phyloP scores from a whole-genome alignment of 2,329 filamentous ascomycete genomes.

The Fusarium annulatum region DNA sequence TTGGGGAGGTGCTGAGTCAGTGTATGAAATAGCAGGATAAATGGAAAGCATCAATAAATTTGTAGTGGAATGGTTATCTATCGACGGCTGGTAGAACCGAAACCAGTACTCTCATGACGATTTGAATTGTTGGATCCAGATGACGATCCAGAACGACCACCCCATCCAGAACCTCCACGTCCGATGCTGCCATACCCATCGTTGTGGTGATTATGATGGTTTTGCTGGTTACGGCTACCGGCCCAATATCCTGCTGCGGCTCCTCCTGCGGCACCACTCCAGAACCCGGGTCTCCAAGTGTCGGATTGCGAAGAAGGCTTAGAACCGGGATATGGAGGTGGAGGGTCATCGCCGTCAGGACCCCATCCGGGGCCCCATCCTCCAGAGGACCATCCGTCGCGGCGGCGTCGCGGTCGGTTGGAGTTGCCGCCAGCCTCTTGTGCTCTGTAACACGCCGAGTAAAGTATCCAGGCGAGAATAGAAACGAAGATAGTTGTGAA shows the following conservation, averaged over 20 bases:
- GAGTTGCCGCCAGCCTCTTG: conserved; percentile 18
- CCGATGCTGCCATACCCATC: conserved; percentile 50
- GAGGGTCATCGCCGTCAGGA: conserved; percentile 62
- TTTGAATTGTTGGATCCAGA: conserved; percentile 55
- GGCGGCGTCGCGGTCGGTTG: conserved; percentile 24
- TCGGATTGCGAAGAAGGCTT: conserved; percentile 52
- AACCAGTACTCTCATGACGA: conserved; percentile 76
- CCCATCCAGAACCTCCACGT: conserved; percentile 49
- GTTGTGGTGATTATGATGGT: conserved; percentile 43
- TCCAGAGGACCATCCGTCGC: conserved; percentile 49
- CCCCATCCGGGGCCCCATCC: conserved; percentile 54
- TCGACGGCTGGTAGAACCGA: conserved; percentile 74
- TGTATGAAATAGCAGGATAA: conserved; percentile 44
- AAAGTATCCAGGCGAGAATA: conserved; percentile 71
- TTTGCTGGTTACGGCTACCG: conserved; percentile 57
- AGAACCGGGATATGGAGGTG: conserved; percentile 58
- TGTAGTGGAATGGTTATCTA: conserved; percentile 43
- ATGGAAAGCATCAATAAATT: conserved; percentile 36
- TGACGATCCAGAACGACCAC: conserved; percentile 45
- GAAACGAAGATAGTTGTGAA: conserved; percentile 73
- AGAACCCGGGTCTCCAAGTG: conserved; percentile 79
- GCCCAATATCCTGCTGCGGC: conserved; percentile 76
- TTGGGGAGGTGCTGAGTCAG: conserved; percentile 19
- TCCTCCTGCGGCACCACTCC: conserved; percentile 74
- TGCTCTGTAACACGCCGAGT: conserved; percentile 57